Conservation (phyloP, 225 moss, liverwort and hornwort species). For the Anthoceros angustus region DNA sequence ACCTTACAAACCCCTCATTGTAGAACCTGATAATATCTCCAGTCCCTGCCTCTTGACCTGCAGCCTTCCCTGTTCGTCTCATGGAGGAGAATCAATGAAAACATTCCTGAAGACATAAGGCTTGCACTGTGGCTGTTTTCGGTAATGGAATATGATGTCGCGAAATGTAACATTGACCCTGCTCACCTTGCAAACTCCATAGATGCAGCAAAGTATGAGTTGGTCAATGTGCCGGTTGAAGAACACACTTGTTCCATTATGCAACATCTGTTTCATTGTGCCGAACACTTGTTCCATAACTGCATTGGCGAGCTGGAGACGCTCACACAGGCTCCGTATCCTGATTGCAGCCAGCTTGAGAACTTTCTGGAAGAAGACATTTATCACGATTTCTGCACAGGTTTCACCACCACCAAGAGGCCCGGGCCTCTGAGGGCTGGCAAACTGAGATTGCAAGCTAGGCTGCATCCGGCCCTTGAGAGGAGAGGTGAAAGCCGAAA, state of each 20-base stretch:
- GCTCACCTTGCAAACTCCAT: constrained; percentile 95
- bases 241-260: constrained; percentile 68
- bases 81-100: constrained; percentile 46
- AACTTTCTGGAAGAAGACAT: constrained; percentile 84
- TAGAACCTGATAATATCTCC: constrained; percentile 95
- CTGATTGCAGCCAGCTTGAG: constrained; percentile 75
- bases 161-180: constrained; percentile 87
- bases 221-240: constrained; percentile 98
- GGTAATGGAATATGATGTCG: constrained; percentile 79
- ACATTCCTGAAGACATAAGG: constrained; percentile 78
- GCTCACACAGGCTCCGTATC: constrained; percentile 78
- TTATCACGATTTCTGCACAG: constrained; percentile 82
- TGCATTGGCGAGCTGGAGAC: constrained; percentile 61
- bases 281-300: constrained; percentile 79
- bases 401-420: constrained; percentile 95
- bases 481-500: constrained; percentile 80
- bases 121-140: constrained; percentile 90
- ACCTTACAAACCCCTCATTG: constrained; percentile 83
- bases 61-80: constrained; percentile 51
- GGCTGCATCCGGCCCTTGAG: constrained; percentile 52
- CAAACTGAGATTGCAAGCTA: constrained; percentile 81
- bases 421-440: constrained; percentile 95
- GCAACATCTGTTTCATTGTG: constrained; percentile 57
- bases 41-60: constrained; percentile 39
- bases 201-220: constrained; percentile 78